Evolutionary conservation across 2,329 filamentous ascomycete species (phyloP), one percentile per base, ranked within the genome.

Genomic region (Pseudogymnoascus sp.): DNA sequence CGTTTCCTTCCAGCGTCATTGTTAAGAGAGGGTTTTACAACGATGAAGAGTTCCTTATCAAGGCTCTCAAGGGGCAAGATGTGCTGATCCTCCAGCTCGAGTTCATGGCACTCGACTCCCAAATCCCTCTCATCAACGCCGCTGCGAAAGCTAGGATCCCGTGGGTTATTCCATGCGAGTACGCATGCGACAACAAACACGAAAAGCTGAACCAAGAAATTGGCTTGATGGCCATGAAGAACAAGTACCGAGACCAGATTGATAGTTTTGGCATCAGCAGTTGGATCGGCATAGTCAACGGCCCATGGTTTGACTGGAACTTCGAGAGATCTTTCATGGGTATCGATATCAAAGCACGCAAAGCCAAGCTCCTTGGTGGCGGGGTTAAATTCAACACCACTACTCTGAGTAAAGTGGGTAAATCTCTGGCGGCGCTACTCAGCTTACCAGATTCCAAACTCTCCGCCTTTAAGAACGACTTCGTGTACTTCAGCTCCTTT

Each of bases 281-380:
- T 60, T 78, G 72, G 68, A 70, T 82, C 50, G 68, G 71, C 0
- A 66, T 82, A 4, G 68, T 68, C 53, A 79, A 75, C 66, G 76
- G 78, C 0, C 82, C 81, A 66, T 84, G 81, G 81, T 83, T 82
- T 68, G 79, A 84, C 56, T 82, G 76, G 65, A 80, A 78, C 56
- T 68, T 83, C 6, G 76, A 71, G 2, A 70, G 71, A 2, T 53
- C 67, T 35, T 71, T 73, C 37, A 81, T 75, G 65, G 82, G 82
- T 0, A 80, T 84, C 71, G 79, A 83, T 62, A 72, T 84, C 53
- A 67, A 73, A 14, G 75, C 77, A 53, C 72, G 73, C 0, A 72
- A 72, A 11, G 70, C 78, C 14, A 79, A 76, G 0, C 69, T 82
- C 16, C 83, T 78, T 64, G 83, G 84, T 64, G 82, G 83, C 16